Evolutionary conservation across 495 filamentous ascomycete genomes (phyloP).

Genomic region (Mycothermus thermophilus): DNA sequence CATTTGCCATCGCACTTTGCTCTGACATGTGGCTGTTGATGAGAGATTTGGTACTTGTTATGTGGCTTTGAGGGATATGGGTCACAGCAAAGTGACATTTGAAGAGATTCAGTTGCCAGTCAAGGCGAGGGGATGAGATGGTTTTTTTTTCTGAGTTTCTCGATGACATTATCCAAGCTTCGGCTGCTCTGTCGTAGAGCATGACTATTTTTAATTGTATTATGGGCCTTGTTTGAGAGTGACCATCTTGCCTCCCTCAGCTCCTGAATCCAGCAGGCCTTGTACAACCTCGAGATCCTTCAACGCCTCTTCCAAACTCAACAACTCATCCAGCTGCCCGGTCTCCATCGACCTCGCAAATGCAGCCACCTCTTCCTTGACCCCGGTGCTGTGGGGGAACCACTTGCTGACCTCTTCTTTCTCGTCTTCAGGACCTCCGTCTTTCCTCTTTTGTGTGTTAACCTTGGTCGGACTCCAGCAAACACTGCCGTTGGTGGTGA

Average conservation of each 20-base stretch:
- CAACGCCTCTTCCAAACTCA: slow-evolving; percentile 52
- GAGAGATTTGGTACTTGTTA: too few relatives aligned
- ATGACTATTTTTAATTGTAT: too few relatives aligned
- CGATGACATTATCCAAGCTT: too few relatives aligned
- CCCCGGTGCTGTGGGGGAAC: slow-evolving; percentile 41
- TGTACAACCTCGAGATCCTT: slow-evolving; percentile 57
- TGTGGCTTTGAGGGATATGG: too few relatives aligned
- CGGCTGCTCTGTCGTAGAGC: too few relatives aligned
- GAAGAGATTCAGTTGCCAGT: too few relatives aligned
- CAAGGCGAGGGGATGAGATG: too few relatives aligned
- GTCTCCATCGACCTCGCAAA: slow-evolving; percentile 44
- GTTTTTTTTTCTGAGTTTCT: too few relatives aligned
- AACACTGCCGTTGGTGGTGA: slow-evolving; percentile 41
- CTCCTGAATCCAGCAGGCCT: slow-evolving; percentile 47
- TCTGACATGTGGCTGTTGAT: background rate
- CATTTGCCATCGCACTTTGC: background rate
- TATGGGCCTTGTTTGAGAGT: too few relatives aligned
- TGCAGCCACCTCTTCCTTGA: slow-evolving; percentile 50
- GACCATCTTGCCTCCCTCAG: too few relatives aligned
- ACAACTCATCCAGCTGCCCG: slow-evolving; percentile 34
- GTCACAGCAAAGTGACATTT: too few relatives aligned
- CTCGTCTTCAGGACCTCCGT: slow-evolving; percentile 12
- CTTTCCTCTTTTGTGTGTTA: slow-evolving; percentile 22
- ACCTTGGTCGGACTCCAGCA: slow-evolving; percentile 20
- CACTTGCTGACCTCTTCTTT: slow-evolving; percentile 35